Evolutionary conservation across 257 asterid species (phyloP).

Genomic region (Petunia secreta): DNA sequence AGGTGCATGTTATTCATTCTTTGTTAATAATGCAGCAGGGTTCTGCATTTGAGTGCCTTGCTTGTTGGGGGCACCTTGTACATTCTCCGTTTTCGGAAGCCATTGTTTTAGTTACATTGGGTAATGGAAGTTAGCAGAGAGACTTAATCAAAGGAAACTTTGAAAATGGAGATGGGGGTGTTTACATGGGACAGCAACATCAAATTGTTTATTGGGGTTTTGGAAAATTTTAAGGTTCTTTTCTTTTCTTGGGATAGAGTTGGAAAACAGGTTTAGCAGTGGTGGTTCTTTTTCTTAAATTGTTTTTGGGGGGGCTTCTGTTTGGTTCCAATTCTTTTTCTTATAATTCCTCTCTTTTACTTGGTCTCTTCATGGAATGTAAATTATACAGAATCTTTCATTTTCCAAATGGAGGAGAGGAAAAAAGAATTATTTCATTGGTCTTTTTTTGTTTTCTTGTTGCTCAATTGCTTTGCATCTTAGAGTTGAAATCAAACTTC

Average conservation of each 20-base stretch:
- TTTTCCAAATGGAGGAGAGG: slow-evolving; percentile 37
- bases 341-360: slow-evolving; percentile 38
- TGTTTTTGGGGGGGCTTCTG: slow-evolving; percentile 35
- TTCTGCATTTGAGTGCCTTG: slow-evolving; percentile 36
- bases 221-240: slow-evolving; percentile 9
- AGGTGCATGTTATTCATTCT: slow-evolving; percentile 50
- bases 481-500: not conserved
- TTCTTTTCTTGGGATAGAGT: slow-evolving; percentile 20
- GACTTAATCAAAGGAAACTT: not conserved
- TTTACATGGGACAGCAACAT: slow-evolving; percentile 27
- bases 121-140: slow-evolving; percentile 35
- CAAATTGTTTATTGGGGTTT: slow-evolving; percentile 34
- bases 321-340: slow-evolving; percentile 28
- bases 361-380: slow-evolving; percentile 51
- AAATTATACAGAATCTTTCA: slow-evolving; percentile 43
- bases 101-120: slow-evolving; percentile 33
- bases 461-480: not conserved
- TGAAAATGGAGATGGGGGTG: slow-evolving; percentile 22
- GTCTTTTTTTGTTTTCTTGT: slow-evolving; percentile 17
- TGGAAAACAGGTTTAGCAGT: slow-evolving; percentile 32
- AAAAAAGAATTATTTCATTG: slow-evolving; percentile 16
- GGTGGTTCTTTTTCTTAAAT: slow-evolving; percentile 32
- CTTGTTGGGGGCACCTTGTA: slow-evolving; percentile 34
- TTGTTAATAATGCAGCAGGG: slow-evolving; percentile 44
- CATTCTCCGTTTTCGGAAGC: slow-evolving; percentile 35